Percentiles rank a stretch among this genome's conserved stretches.
Conservation (phyloP, 2,329 filamentous ascomycete genomes). For the Coleophoma crateriformis region DNA sequence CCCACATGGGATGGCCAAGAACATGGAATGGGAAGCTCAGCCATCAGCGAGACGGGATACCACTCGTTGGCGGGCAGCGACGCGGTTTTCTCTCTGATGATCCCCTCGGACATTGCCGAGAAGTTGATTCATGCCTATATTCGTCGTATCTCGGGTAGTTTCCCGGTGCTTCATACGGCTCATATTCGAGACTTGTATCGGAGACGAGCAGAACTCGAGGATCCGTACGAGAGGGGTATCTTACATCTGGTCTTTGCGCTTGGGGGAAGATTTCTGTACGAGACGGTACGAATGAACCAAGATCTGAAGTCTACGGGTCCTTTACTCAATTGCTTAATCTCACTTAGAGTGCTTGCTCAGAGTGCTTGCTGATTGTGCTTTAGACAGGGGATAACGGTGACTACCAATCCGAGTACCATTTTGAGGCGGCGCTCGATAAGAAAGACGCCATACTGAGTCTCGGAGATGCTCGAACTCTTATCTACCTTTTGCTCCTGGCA, state of each 20-base stretch:
- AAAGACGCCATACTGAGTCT: constrained; percentile 1
- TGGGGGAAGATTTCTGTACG: constrained; percentile 4
- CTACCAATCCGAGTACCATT: constrained; percentile 2
- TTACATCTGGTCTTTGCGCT: constrained; percentile 4
- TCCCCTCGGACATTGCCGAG: constrained; percentile 1
- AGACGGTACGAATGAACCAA: too few species aligned
- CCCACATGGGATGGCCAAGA: background rate
- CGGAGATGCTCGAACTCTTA: constrained; percentile 3
- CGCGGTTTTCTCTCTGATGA: background rate
- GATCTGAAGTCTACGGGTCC: too few species aligned
- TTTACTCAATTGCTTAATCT: too few species aligned
- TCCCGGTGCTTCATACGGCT: constrained; percentile 4
- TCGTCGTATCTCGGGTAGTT: constrained; percentile 3
- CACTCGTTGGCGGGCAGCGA: background rate
- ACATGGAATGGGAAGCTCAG: background rate
- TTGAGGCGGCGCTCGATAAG: constrained; percentile 3
- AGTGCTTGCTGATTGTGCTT: background rate
- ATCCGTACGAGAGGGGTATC: constrained; percentile 7
- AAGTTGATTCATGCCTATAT: constrained; percentile 5
- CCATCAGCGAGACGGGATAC: constrained; percentile 1
- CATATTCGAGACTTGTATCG: constrained; percentile 4
- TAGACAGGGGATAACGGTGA: background rate
- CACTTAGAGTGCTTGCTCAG: background rate
- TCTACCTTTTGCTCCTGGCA: constrained; percentile 3
- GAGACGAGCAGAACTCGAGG: background rate